Evolutionary conservation across 345 rosid genomes (phyloP), one percentile per base, ranked within the genome.

Genomic region (Sisymbrium altissimum): DNA sequence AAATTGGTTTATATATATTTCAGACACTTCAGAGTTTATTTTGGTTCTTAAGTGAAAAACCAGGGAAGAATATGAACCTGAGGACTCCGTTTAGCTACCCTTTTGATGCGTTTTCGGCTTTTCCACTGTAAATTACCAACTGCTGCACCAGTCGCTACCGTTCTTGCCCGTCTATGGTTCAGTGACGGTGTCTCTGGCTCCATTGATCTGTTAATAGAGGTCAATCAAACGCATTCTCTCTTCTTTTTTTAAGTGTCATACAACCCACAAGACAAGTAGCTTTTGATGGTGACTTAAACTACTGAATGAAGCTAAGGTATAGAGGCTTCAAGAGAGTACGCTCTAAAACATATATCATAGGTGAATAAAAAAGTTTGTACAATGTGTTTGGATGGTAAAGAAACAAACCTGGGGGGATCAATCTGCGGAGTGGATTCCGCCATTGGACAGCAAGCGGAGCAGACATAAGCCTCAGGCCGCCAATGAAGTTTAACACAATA

Each of bases 371-470:
- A 19, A 8, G 18, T n/a, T 12, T 45, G 43, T 25, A 60, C 27
- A 48, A 58, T 46, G 59, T 39, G 6, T 41, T 32, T 56, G 27
- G 45, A 66, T 77, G n/a, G 64, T 29, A 30, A 17, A 55, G 58
- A 23, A 60, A 71, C 83, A 80, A 75, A 89, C 97, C 83, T 60
- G 17, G 77, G 83, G 32, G 62, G 62, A 74, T 88, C 84, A 35
- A 53, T 54, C 44, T 18, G 50, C 19, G 78, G 66, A 46, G 67
- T 3, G 71, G 66, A 52, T 52, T 67, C 67, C 35, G 41, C 33
- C 56, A 59, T 18, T 81, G 92, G 96, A 23, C 80, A 76, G 72
- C 98, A 94, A 40, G 98, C 98, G 13, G 91, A 80, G 77, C 98
- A 94, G 55, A 85, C 68, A 77, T 80, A 91, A n/a, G 45, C 50